Percentiles rank a stretch among this genome's conserved stretches.
phyloP scores from a whole-genome alignment of 2,329 filamentous ascomycete genomes.

The Tetracladium maxilliforme region DNA sequence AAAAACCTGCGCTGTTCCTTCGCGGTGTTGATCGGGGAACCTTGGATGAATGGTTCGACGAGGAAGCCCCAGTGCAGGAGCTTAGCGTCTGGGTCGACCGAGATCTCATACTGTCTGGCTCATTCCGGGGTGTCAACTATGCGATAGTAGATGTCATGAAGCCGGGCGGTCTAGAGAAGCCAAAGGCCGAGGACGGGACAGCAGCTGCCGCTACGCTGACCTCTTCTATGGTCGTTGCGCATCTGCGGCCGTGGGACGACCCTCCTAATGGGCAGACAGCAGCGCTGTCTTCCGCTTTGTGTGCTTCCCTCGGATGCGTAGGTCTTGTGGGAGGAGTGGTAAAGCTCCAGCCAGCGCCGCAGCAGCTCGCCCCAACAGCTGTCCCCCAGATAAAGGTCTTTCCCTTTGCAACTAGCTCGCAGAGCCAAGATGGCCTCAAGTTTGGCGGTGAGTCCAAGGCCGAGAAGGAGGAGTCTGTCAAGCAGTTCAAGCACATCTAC shows the following conservation, averaged over 20 bases:
- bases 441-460: conserved; percentile 81
- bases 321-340: conserved; percentile 75
- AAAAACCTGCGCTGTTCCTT: conserved; percentile 57
- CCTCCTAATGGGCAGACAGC: conserved; percentile 69
- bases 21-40: conserved; percentile 60
- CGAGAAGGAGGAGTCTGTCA: conserved; percentile 63
- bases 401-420: conserved; percentile 52
- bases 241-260: conserved; percentile 67
- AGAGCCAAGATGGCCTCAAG: conserved; percentile 53
- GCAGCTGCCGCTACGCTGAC: conserved; percentile 38
- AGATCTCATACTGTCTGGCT: conserved; percentile 56
- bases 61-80: conserved; percentile 35
- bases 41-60: conserved; percentile 61
- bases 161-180: conserved; percentile 59
- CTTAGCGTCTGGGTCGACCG: conserved; percentile 76
- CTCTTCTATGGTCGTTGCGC: conserved; percentile 59
- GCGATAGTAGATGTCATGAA: conserved; percentile 77
- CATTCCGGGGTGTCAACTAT: conserved; percentile 63
- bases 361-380: conserved; percentile 47
- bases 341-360: conserved; percentile 70
- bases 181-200: conserved; percentile 52
- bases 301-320: conserved; percentile 53
- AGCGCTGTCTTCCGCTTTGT: conserved; percentile 66
- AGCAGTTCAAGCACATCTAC: conserved; percentile 60
- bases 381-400: conserved; percentile 53